Evolutionary conservation across 768 basidiomycete genomes (phyloP).

Genomic region (Paxillus rubicundulus): DNA sequence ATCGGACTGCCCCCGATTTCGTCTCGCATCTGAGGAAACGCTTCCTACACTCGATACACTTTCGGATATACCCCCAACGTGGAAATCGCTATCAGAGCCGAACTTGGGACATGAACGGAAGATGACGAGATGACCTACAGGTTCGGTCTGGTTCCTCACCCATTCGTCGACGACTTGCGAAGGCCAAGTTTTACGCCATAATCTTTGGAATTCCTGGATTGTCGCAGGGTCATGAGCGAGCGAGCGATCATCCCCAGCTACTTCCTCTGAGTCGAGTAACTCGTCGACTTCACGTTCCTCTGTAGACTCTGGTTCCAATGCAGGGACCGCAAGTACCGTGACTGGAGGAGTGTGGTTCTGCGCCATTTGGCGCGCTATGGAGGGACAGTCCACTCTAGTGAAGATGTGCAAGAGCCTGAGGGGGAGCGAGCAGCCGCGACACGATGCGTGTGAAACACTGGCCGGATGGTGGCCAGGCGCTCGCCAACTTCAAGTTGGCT

Average conservation of each 20-base stretch:
- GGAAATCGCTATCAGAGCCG: background rate
- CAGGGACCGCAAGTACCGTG: background rate
- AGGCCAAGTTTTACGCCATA: constrained; percentile 5
- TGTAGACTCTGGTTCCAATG: background rate
- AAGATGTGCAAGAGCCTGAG: background rate
- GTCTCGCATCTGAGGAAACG: constrained; percentile 5
- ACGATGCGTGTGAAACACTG: background rate
- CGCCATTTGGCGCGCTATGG: background rate
- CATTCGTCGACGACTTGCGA: background rate
- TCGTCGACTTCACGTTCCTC: constrained; percentile 8
- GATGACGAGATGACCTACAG: background rate
- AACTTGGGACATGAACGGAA: background rate
- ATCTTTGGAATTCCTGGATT: constrained; percentile 1
- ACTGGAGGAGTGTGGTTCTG: background rate
- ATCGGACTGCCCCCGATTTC: background rate
- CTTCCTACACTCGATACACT: constrained; percentile 2
- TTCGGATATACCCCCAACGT: background rate
- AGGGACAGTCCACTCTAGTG: background rate
- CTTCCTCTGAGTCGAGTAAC: background rate
- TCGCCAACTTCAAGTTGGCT: background rate
- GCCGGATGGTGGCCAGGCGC: background rate
- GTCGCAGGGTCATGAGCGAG: background rate
- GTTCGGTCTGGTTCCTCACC: background rate
- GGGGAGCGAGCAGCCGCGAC: background rate
- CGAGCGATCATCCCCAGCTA: background rate